Conservation (phyloP, 2,329 filamentous ascomycete species). For the Apiospora sp. region DNA sequence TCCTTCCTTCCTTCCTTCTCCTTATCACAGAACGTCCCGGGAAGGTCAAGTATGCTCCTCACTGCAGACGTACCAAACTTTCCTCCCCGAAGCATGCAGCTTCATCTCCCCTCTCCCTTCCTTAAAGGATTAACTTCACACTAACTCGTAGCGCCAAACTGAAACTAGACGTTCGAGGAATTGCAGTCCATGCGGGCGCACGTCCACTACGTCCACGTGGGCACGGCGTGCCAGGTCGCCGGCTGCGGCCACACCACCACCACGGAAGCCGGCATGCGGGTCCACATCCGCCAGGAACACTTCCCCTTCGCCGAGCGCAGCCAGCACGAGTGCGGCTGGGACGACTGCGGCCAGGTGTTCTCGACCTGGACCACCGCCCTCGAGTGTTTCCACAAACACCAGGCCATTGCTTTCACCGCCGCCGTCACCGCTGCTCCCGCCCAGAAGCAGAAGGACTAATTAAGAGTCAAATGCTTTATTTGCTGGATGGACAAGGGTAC, state of each 20-base stretch:
- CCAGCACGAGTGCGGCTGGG: neutral
- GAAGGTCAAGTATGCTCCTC: no score
- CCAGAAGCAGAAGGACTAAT: neutral
- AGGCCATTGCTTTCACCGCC: neutral
- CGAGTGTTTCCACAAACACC: neutral
- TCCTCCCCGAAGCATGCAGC: no score
- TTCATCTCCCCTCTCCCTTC: neutral
- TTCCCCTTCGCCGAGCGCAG: neutral
- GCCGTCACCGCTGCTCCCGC: neutral
- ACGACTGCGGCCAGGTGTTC: neutral
- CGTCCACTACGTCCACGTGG: neutral
- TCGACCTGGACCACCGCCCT: neutral
- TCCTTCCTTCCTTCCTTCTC: no score
- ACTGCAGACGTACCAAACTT: no score
- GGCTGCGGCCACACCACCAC: neutral
- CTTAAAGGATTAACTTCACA: neutral
- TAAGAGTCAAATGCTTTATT: neutral
- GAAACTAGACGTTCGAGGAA: neutral
- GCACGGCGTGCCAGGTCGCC: neutral
- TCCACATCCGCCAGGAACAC: neutral
- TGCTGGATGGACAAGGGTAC: neutral
- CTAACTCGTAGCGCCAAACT: neutral
- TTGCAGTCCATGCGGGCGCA: neutral
- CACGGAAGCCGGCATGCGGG: neutral
- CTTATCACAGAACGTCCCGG: no score